Evolutionary conservation across 163 green algal species (phyloP), one percentile per base, ranked within the genome.

Genomic region (Chloroidium sp.): DNA sequence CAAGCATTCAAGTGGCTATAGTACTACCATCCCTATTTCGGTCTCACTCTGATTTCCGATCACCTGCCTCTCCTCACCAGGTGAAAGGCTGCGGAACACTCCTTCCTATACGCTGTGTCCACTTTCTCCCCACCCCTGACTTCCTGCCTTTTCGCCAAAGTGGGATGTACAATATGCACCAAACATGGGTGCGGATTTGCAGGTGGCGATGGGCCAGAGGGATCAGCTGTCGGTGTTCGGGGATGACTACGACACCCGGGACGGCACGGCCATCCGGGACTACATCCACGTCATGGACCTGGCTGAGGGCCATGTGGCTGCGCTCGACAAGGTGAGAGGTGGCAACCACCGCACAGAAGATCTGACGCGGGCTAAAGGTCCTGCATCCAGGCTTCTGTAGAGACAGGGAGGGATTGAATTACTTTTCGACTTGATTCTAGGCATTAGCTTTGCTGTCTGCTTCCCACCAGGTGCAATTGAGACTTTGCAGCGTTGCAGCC

Each of bases 241-340:
- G 69, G 91, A 83, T 62, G 95, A 99, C 86, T 99, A 99, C 90
- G 86, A 86, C n/a, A 99, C 96, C 0, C 87, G 86, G 3, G 96
- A 99, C 81, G 96, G 96, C 81, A 99, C 95, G 6, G 93, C 91
- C 69, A 88, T 98, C 74, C 90, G 95, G 61, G 96, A 99, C 87
- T 99, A 99, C 92, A 99, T 99, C 86, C 95, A 99, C 84, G 95
- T 99, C 36, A 95, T 98, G 88, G 96, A 99, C 90, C 87, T 99
- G 68, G 96, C 93, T 3, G 91, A 93, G 62, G 89, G 87, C 2
- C 89, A 93, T 78, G 85, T 92, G 75, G 79, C 80, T 0, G 88
- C 89, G 10, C 77, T 93, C 14, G 76, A 87, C 78, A 94, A 93
- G 83, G 79, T 93, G 78, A 83, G 92, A 67, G 74, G 75, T 12